Percentiles rank a stretch among this genome's conserved stretches.
Conservation (phyloP, 192 early-diverging fungal genomes). For the Diversispora epigaea region DNA sequence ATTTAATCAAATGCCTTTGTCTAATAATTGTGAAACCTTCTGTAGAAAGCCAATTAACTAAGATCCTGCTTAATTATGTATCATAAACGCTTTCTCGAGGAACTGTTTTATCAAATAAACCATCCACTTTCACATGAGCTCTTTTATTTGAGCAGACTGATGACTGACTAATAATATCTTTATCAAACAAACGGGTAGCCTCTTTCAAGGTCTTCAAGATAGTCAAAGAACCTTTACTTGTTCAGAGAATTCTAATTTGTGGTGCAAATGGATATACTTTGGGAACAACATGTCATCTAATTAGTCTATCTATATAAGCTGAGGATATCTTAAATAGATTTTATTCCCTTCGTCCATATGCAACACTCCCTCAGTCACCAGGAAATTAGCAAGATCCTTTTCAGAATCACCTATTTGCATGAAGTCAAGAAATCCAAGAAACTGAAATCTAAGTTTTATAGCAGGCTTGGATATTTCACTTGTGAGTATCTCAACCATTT, state of each 20-base stretch:
- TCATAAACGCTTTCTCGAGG: slow-evolving; percentile 38
- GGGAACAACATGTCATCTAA: slow-evolving; percentile 16
- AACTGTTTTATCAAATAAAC: slow-evolving; percentile 1
- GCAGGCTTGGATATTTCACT: slow-evolving; percentile 19
- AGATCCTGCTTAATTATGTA: slow-evolving; percentile 33
- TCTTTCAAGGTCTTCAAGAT: slow-evolving; percentile 33
- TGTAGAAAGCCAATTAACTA: slow-evolving; percentile 31
- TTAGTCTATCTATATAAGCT: slow-evolving; percentile 6
- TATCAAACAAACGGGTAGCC: slow-evolving; percentile 32
- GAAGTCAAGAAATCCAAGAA: slow-evolving; percentile 32
- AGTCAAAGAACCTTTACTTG: slow-evolving; percentile 23
- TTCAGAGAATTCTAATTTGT: slow-evolving; percentile 17
- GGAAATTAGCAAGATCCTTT: no score
- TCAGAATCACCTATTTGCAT: no score
- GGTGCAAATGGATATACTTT: slow-evolving; percentile 5
- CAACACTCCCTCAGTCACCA: slow-evolving; percentile 20
- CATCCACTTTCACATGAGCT: slow-evolving; percentile 25
- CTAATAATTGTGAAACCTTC: slow-evolving; percentile 22
- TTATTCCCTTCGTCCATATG: not conserved
- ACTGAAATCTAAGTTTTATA: slow-evolving; percentile 21
- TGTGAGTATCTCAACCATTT: slow-evolving; percentile 20
- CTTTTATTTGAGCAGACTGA: slow-evolving; percentile 29
- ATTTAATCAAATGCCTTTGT: slow-evolving; percentile 35
- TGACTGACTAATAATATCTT: slow-evolving; percentile 25
- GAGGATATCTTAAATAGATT: slow-evolving; percentile 26